Base-by-base conservation (phyloP, 2,329 filamentous ascomycete genomes). In the Torrubiellomyces zombiae region DNA sequence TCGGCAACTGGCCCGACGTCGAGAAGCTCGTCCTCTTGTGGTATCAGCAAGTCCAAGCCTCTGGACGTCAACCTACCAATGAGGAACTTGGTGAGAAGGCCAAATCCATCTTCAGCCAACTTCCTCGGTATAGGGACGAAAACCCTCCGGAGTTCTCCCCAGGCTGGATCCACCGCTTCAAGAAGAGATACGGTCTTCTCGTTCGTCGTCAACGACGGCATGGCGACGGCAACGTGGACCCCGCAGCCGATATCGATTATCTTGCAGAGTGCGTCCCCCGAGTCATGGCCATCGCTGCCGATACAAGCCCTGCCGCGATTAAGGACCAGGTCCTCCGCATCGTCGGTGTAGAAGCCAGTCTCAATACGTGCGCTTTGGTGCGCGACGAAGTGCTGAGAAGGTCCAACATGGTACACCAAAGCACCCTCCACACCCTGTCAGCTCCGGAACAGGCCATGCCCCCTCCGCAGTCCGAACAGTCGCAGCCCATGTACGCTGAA, bases 91-190 rank as follows among this genome's bases (percentile, higher is more conserved):
- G 63, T 32, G 66, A 71, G 17, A 71, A 71, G 50, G 67, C 67
- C 21, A 71, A 69, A 42, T 41, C 48, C 29, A 67, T 72, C 35
- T 72, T 71, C 42, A 49, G 50, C 21, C 59, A 66, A 37, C 50
- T 72, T 15, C 65, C 66, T 10, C 62, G 65, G 11, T 71, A 72
- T 44, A 67, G 65, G 40, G 66, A 66, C 34, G 64, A 71, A 41
- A 46, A 47, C n/a, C 51, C 66, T 2, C 67, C 67, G 23, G 67
- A 72, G 43, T 72, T 72, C 42, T 70, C 65, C 0, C 67, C 67
- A 0, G 67, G 67, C 20, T 72, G 67, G 67, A 71, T 72, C 29
- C 67, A 72, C 36, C 58, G 67, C 18, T 72, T 72, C 49, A 72
- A 72, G 48, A 71, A 70, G 42, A 58, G 67, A 8, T 72, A 72